phyloP scores from a whole-genome alignment of 306 rosid genomes.

The Spatholobus suberectus region DNA sequence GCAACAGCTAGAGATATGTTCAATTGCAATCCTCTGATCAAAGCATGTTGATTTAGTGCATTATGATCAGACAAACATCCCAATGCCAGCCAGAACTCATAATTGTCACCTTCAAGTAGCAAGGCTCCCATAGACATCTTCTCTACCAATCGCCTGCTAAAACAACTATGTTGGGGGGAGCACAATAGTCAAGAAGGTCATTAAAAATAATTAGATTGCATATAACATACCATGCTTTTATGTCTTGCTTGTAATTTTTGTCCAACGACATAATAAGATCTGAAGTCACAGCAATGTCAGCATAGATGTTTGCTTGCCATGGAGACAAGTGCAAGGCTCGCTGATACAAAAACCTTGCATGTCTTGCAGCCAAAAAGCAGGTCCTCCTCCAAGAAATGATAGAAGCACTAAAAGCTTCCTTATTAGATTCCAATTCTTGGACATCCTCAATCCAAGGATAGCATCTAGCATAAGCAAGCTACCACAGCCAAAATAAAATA shows the following conservation, averaged over 20 bases:
- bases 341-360: slow-evolving; percentile 79
- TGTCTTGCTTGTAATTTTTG: slow-evolving; percentile 42
- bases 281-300: slow-evolving; percentile 78
- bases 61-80: slow-evolving; percentile 71
- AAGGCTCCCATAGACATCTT: slow-evolving; percentile 92
- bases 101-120: slow-evolving; percentile 86
- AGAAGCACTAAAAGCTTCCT: slow-evolving; percentile 73
- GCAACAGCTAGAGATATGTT: slow-evolving; percentile 83
- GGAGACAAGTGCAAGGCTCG: slow-evolving; percentile 89
- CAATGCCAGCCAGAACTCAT: slow-evolving; percentile 90
- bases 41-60: slow-evolving; percentile 86
- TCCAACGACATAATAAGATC: slow-evolving; percentile 58
- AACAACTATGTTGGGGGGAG: slow-evolving; percentile 42
- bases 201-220: slow-evolving; percentile 21
- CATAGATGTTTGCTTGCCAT: slow-evolving; percentile 87
- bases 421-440: slow-evolving; percentile 57
- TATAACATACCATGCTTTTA: slow-evolving; percentile 66
- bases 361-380: slow-evolving; percentile 65
- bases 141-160: slow-evolving; percentile 74
- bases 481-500: slow-evolving; percentile 41
- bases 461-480: slow-evolving; percentile 89
- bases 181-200: slow-evolving; percentile 22
- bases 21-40: slow-evolving; percentile 84
- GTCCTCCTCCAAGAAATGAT: slow-evolving; percentile 77
- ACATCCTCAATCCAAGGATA: slow-evolving; percentile 85